Percentiles rank a stretch among this genome's conserved stretches.
phyloP scores from a whole-genome alignment of 2,329 filamentous ascomycete species.

The Penicillium sp. region DNA sequence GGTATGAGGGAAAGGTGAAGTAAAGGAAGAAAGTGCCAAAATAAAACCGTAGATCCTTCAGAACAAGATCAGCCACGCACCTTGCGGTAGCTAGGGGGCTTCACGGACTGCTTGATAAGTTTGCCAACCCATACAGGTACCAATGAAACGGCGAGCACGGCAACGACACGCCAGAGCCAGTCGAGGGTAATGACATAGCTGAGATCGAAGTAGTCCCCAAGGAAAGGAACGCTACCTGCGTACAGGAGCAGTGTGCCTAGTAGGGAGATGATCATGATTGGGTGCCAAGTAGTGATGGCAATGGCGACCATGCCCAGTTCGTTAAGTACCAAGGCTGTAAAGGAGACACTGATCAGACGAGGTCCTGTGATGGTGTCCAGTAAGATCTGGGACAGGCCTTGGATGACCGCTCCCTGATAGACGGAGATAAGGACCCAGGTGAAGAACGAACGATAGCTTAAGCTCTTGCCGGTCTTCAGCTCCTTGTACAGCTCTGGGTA shows the following conservation, averaged over 20 bases:
- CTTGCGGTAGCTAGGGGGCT: conserved; percentile 92
- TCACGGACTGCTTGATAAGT: conserved; percentile 77
- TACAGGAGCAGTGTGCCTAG: conserved; percentile 81
- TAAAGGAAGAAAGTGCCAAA: not conserved
- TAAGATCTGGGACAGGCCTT: conserved; percentile 87
- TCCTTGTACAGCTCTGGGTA: conserved; percentile 99
- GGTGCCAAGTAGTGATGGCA: conserved; percentile 96
- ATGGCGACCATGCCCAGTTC: conserved; percentile 97
- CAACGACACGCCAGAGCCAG: conserved; percentile 84
- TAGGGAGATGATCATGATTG: conserved; percentile 81
- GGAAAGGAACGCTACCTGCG: conserved; percentile 77
- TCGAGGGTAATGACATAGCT: conserved; percentile 72
- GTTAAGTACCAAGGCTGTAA: conserved; percentile 88
- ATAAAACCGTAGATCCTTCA: not conserved
- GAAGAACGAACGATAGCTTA: conserved; percentile 94
- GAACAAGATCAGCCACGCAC: conserved; percentile 52
- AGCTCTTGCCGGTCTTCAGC: conserved; percentile 79
- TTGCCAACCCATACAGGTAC: conserved; percentile 87
- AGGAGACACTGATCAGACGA: conserved; percentile 84
- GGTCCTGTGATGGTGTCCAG: conserved; percentile 67
- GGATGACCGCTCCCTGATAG: conserved; percentile 93
- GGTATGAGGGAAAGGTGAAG: conserved; percentile 4
- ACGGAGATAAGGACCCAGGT: conserved; percentile 93
- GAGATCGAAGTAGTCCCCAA: conserved; percentile 88
- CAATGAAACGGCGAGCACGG: conserved; percentile 75